Percentiles rank a stretch among this genome's conserved stretches.
phyloP scores from a whole-genome alignment of 345 rosid species.

The Citrus reticulata region DNA sequence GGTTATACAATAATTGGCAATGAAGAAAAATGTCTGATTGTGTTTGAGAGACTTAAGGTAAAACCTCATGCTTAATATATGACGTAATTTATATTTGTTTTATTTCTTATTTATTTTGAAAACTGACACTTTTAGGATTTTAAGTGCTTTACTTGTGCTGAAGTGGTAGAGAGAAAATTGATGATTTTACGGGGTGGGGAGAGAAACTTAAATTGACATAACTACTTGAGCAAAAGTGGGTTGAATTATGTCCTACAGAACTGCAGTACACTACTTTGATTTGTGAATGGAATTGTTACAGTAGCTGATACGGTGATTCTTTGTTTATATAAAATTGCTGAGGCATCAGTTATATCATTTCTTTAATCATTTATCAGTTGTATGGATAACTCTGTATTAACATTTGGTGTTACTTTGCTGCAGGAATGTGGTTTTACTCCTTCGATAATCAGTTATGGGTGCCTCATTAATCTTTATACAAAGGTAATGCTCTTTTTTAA shows the following conservation, averaged over 20 bases:
- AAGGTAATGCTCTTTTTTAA: conserved; percentile 43
- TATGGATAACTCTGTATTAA: background rate
- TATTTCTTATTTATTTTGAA: background rate
- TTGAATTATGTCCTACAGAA: background rate
- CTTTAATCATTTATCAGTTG: background rate
- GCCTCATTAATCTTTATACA: conserved; percentile 77
- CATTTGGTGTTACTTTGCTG: conserved; percentile 8
- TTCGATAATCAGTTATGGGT: conserved; percentile 83
- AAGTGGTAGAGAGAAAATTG: background rate
- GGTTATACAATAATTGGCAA: conserved; percentile 80
- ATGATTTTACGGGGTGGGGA: background rate
- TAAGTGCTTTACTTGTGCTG: background rate
- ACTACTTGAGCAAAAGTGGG: background rate
- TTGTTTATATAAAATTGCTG: background rate
- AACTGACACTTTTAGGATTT: background rate
- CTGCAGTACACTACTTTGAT: background rate
- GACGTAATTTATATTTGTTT: background rate
- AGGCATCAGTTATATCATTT: background rate
- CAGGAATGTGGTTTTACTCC: conserved; percentile 94
- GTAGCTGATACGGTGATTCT: background rate
- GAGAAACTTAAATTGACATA: background rate
- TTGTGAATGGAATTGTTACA: background rate
- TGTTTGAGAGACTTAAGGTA: conserved; percentile 92
- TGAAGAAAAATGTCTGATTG: conserved; percentile 82
- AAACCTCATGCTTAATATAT: background rate